Percentiles rank a stretch among this genome's conserved stretches.
Conservation (phyloP, 192 early-diverging fungal species). For the Coemansia asiatica region DNA sequence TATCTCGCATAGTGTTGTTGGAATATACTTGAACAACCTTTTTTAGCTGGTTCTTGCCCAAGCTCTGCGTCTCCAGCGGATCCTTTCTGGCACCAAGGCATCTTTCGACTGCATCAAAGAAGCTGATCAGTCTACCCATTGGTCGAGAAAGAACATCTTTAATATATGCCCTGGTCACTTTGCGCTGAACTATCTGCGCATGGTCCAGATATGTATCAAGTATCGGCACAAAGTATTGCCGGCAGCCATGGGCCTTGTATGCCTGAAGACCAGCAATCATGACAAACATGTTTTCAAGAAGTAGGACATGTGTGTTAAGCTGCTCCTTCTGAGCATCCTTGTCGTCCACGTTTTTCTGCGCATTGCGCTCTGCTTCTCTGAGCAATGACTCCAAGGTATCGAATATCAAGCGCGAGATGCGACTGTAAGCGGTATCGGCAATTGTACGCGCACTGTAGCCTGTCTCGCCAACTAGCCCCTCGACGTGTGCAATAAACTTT, state of each 20-base stretch:
- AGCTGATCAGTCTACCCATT: conserved; percentile 84
- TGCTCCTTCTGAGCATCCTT: conserved; percentile 77
- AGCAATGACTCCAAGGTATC: conserved; percentile 82
- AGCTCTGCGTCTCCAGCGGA: conserved; percentile 61
- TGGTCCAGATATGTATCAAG: conserved; percentile 72
- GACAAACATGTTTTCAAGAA: conserved; percentile 94
- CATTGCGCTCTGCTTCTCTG: conserved; percentile 65
- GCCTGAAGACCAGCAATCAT: conserved; percentile 78
- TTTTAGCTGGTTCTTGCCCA: conserved; percentile 79
- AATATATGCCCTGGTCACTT: conserved; percentile 78
- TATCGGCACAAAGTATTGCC: conserved; percentile 49
- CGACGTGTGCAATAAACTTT: conserved; percentile 74
- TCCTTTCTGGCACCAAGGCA: conserved; percentile 67
- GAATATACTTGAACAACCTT: conserved; percentile 85
- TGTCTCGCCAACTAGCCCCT: conserved; percentile 58
- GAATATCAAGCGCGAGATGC: conserved; percentile 80
- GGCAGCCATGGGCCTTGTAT: conserved; percentile 70
- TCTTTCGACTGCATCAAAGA: conserved; percentile 94
- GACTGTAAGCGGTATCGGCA: conserved; percentile 79
- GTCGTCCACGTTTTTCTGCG: conserved; percentile 67
- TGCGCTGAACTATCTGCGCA: conserved; percentile 80
- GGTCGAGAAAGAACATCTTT: conserved; percentile 86
- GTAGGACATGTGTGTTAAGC: conserved; percentile 84
- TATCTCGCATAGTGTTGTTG: conserved; percentile 69
- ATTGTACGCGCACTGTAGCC: conserved; percentile 63